Base-by-base conservation (phyloP, 2,329 filamentous ascomycete genomes). In the Colletotrichum falcatum region DNA sequence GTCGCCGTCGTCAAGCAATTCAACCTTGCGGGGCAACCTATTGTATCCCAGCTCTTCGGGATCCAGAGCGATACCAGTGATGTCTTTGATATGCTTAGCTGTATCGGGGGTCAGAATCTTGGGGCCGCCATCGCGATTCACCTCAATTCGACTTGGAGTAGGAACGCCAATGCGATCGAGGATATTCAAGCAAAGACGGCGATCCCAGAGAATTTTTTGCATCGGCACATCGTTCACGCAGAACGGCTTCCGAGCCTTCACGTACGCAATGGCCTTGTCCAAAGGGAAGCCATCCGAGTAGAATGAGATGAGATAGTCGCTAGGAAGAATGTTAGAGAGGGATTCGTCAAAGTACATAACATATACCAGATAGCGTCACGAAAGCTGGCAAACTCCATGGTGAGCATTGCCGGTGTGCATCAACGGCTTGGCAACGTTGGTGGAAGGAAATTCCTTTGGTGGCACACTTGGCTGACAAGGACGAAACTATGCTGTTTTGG, bases 191-290 rank as follows among this genome's bases (percentile, higher is more conserved):
- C 96, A 98, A 30, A 98, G 85, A 42, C 97, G 91, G 58, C 97
- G 90, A 80, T 99, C 96, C 96, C 96, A 99, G 3, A 99, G 85
- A 7, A 99, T 90, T 80, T 97, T 95, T 80, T 99, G 96, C 94
- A 99, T 98, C 0, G 94, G 93, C 53, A 99, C 86, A 80, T 99
- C 95, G 78, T 99, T 99, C 78, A 99, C 95, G 78, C 95, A 98
- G 76, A 98, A 98, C 0, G 96, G 96, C 78, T 97, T 97, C 66
- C 96, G 91, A 14, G 97, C 88, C 77, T 94, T 94, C 72, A 94
- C 94, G 80, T 99, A 99, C 42, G 94, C 94, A 76, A 99, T 97
- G 6, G 97, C 96, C 79, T 99, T 99, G 74, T 98, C 95, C 56
- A 99, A 84, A 0, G 96, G 96, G 75, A 99, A 99, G 0, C 96